Evolutionary conservation across 2,329 filamentous ascomycete species (phyloP).

Genomic region (Camptophora hylomeconis): DNA sequence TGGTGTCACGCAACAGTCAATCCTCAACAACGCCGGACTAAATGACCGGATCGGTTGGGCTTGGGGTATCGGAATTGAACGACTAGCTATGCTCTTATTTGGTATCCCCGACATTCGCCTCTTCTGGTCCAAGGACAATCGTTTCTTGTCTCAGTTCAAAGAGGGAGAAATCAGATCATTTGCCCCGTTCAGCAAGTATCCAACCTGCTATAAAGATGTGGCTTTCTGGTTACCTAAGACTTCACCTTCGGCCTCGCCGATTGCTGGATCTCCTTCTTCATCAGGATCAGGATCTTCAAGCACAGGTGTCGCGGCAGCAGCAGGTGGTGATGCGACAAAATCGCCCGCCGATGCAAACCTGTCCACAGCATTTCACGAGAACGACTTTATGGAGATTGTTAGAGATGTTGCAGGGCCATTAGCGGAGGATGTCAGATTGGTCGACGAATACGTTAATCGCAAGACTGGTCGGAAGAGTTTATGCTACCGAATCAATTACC

Average conservation of each 20-base stretch:
- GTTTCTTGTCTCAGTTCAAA: constrained; percentile 77
- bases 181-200: constrained; percentile 80
- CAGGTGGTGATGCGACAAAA: constrained; percentile 23
- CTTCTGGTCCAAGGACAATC: constrained; percentile 79
- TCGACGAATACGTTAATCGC: constrained; percentile 81
- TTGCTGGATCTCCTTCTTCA: constrained; percentile 34
- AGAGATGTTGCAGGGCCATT: constrained; percentile 67
- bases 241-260: constrained; percentile 17
- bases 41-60: constrained; percentile 78
- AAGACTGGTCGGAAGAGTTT: constrained; percentile 71
- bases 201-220: constrained; percentile 79
- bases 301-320: constrained; percentile 22
- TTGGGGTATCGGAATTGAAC: constrained; percentile 85
- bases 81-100: constrained; percentile 95
- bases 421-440: constrained; percentile 74
- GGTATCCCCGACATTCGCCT: constrained; percentile 90
- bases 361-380: constrained; percentile 62
- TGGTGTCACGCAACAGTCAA: constrained; percentile 71
- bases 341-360: constrained; percentile 25
- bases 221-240: constrained; percentile 67
- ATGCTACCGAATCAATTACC: constrained; percentile 88
- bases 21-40: constrained; percentile 65
- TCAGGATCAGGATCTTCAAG: constrained; percentile 11
- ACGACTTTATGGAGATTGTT: constrained; percentile 94
- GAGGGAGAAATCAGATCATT: constrained; percentile 49